A percentile compares a stretch with the other conserved stretches of the same genome.
phyloP scores from a whole-genome alignment of 257 asterid species.

The Plantago major region DNA sequence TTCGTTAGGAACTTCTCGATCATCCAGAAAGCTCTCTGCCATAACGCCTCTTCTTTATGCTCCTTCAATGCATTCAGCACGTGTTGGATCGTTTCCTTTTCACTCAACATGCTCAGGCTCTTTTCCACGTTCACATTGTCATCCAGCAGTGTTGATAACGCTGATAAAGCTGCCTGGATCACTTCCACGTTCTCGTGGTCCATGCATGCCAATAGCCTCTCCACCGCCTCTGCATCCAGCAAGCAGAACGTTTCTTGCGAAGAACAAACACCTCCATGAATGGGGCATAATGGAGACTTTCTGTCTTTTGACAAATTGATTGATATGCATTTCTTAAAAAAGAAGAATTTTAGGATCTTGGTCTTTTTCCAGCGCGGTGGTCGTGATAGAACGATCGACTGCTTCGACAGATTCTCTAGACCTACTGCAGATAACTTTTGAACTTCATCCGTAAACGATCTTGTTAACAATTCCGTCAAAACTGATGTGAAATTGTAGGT shows the following conservation, averaged over 20 bases:
- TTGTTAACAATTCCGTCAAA: conserved; percentile 50
- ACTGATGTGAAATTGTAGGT: conserved; percentile 46
- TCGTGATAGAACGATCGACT: conserved; percentile 47
- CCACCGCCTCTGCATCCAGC: conserved; percentile 62
- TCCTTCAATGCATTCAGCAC: conserved; percentile 60
- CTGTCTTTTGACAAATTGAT: conserved; percentile 27
- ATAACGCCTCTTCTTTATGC: conserved; percentile 47
- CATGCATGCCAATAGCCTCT: conserved; percentile 52
- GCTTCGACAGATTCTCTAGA: conserved; percentile 63
- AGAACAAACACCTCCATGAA: conserved; percentile 78
- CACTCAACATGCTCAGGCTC: conserved; percentile 48
- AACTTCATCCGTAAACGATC: conserved; percentile 66
- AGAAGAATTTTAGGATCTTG: conserved; percentile 32
- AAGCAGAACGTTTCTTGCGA: conserved; percentile 67
- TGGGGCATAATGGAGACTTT: conserved; percentile 40
- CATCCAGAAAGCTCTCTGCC: conserved; percentile 74
- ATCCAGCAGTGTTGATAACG: conserved; percentile 66
- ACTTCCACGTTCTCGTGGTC: conserved; percentile 68
- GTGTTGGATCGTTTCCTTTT: conserved; percentile 40
- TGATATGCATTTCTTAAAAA: conserved; percentile 40
- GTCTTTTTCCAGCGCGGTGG: conserved; percentile 42
- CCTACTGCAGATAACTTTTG: conserved; percentile 59
- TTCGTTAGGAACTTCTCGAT: conserved; percentile 59
- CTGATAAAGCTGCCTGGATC: conserved; percentile 66
- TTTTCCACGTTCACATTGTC: conserved; percentile 57